A percentile compares a stretch with the other conserved stretches of the same genome.
phyloP scores from a whole-genome alignment of 768 basidiomycete genomes.

The Amanita pallidorosea region DNA sequence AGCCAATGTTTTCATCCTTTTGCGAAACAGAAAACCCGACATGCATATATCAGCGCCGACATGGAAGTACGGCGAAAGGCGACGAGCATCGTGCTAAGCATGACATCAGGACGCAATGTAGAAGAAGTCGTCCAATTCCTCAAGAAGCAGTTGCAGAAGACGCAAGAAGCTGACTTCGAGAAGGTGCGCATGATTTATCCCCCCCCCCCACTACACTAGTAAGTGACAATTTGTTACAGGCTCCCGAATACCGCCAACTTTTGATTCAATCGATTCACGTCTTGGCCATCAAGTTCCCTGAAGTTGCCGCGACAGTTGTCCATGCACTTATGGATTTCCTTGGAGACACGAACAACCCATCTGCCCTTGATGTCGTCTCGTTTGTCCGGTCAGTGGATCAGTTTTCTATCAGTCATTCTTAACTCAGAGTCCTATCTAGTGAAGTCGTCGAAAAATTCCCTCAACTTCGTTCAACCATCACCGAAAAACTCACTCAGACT shows the following conservation, averaged over 20 bases:
- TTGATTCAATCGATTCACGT: constrained; percentile 97
- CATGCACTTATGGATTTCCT: constrained; percentile 92
- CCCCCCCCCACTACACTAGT: background rate
- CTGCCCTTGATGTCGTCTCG: constrained; percentile 90
- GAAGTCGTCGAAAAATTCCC: constrained; percentile 99
- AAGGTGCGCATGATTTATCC: constrained; percentile 41
- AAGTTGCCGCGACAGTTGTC: constrained; percentile 92
- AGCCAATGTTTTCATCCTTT: background rate
- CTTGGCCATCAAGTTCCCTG: constrained; percentile 92
- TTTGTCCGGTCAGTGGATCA: constrained; percentile 30
- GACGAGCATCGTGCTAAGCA: constrained; percentile 77
- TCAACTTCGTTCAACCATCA: constrained; percentile 67
- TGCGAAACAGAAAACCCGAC: background rate
- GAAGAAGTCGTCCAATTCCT: constrained; percentile 95
- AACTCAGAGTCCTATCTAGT: constrained; percentile 22
- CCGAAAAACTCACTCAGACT: constrained; percentile 73
- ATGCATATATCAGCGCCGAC: constrained; percentile 54
- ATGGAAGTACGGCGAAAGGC: constrained; percentile 96
- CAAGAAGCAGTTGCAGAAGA: constrained; percentile 95
- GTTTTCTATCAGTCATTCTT: background rate
- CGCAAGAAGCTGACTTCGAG: constrained; percentile 85
- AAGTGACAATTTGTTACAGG: constrained; percentile 32
- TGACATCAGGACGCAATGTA: constrained; percentile 90
- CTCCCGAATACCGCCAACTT: constrained; percentile 89
- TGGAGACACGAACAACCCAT: constrained; percentile 89